A percentile compares a stretch with the other conserved stretches of the same genome.
These are phyloP conservation scores for Dipteronia dyeriana DNA, from an alignment of 345 rosid genomes.

Conservation along the genomic window DNA sequence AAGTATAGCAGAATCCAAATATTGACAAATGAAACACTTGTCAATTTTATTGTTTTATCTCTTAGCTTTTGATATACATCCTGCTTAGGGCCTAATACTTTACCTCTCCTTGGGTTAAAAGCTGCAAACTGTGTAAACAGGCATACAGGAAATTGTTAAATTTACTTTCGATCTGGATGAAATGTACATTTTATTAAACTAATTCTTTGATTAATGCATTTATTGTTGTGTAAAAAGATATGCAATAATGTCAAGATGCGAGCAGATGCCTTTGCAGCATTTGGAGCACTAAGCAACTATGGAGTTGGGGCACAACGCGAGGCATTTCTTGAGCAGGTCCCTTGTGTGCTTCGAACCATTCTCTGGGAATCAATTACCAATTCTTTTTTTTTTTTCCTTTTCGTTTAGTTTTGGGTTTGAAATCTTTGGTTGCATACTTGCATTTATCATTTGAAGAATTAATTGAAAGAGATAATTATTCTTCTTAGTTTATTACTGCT, in stretches of 20 bases:
- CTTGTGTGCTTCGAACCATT: not conserved
- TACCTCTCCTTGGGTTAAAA: not conserved
- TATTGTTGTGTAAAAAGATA: slow-evolving; percentile 41
- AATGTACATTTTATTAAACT: not conserved
- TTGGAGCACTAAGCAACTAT: slow-evolving; percentile 81
- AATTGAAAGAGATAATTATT: no score
- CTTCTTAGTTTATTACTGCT: no score
- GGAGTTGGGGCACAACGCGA: slow-evolving; percentile 68
- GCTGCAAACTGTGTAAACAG: not conserved
- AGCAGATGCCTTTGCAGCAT: slow-evolving; percentile 81
- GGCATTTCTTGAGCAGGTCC: slow-evolving; percentile 90
- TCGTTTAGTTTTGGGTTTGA: not conserved
- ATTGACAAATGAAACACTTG: slow-evolving; percentile 1
- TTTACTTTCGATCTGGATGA: slow-evolving; percentile 6
- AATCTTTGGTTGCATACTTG: not conserved
- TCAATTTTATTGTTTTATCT: not conserved
- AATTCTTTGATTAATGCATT: not conserved
- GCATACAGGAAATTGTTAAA: not conserved
- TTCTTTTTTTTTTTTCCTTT: not conserved
- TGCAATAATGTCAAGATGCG: slow-evolving; percentile 84
- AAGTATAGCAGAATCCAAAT: not conserved
- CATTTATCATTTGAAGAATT: not conserved
- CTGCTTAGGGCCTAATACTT: slow-evolving; percentile 1
- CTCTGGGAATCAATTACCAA: not conserved
- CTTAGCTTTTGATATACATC: slow-evolving; percentile 2